phyloP scores from a whole-genome alignment of 2,329 filamentous ascomycete species.

The Sodiomyces alkalinus region DNA sequence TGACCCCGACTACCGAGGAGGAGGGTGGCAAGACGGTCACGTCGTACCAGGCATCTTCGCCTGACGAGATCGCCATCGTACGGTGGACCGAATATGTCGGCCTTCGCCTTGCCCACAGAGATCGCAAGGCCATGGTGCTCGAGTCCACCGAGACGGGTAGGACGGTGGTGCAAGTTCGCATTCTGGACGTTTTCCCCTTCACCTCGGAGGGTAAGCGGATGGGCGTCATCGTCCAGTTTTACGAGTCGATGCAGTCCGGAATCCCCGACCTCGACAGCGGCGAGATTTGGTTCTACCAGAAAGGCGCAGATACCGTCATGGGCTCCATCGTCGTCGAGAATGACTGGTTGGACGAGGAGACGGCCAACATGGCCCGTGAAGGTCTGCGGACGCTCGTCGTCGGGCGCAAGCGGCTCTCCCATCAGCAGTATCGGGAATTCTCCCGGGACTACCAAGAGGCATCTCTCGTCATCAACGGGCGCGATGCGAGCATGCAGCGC shows the following conservation, averaged over 20 bases:
- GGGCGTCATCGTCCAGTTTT: constrained; percentile 89
- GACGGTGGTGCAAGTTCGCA: constrained; percentile 67
- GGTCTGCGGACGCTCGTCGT: constrained; percentile 88
- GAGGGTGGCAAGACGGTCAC: constrained; percentile 63
- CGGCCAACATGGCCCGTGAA: constrained; percentile 98
- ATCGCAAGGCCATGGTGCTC: constrained; percentile 72
- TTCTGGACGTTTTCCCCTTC: constrained; percentile 92
- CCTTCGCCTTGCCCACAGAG: constrained; percentile 67
- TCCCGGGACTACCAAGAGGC: constrained; percentile 60
- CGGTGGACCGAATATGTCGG: constrained; percentile 90
- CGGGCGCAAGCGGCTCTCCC: constrained; percentile 73
- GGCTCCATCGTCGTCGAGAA: constrained; percentile 86
- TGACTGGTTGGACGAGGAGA: constrained; percentile 98
- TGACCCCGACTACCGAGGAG: constrained; percentile 81
- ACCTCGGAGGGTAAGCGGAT: constrained; percentile 96
- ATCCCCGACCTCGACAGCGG: constrained; percentile 36
- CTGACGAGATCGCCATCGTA: constrained; percentile 96
- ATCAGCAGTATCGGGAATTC: constrained; percentile 70
- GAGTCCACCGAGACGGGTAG: constrained; percentile 61
- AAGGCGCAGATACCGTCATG: constrained; percentile 98
- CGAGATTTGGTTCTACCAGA: constrained; percentile 98
- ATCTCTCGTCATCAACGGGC: constrained; percentile 61
- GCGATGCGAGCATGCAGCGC: constrained; percentile 67
- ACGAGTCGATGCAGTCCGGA: constrained; percentile 37
- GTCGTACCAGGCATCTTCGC: constrained; percentile 91